Evolutionary conservation across 2,329 filamentous ascomycete genomes (phyloP), one percentile per base, ranked within the genome.

Genomic region (Colletotrichum aenigma): DNA sequence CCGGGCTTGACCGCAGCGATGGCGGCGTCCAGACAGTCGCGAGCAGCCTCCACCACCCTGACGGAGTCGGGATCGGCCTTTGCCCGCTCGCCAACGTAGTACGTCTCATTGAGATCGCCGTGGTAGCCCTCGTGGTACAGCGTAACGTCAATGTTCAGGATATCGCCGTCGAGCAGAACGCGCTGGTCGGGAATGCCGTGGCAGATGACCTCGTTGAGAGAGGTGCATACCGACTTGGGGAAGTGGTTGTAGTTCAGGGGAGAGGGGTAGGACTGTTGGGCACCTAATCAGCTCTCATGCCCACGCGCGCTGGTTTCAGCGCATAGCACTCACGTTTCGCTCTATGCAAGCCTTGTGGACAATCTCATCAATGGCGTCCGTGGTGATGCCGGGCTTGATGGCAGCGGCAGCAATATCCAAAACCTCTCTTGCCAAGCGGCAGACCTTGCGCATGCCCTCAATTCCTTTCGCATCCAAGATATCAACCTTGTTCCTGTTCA

Each of bases 211-310:
- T 99, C 97, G 88, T 99, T 99, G 66, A 95, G 87, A 4, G 96
- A 98, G 4, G 96, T 98, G 86, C 97, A 99, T 77, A 98, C 95
- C 0, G 97, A 99, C 87, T 99, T 99, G 78, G 97, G 97, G 86
- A 98, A 99, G 85, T 96, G 90, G 88, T 95, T 94, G 87, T 98
- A 98, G 87, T 98, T 98, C 38, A 98, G 88, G 2, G 96, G 96
- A 1, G 96, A 98, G 0, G 96, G 96, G 83, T 98, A 98, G 12
- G 96, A 94, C 96, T 98, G 77, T 61, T 74, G 34, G 43, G 9
- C 64, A 36, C 24, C 32, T 60, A 18, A 26, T 72, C 32, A 65
- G 26, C 68, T 56, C 2, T 26, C 3, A 18, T 26, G 32, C 24
- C 7, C 12, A 8, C 28, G n/a, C 12, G 18, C 24, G 30, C 21